A percentile compares a stretch with the other conserved stretches of the same genome.
Conservation (phyloP, 2,329 filamentous ascomycete species). For the Aspergillus sp. region DNA sequence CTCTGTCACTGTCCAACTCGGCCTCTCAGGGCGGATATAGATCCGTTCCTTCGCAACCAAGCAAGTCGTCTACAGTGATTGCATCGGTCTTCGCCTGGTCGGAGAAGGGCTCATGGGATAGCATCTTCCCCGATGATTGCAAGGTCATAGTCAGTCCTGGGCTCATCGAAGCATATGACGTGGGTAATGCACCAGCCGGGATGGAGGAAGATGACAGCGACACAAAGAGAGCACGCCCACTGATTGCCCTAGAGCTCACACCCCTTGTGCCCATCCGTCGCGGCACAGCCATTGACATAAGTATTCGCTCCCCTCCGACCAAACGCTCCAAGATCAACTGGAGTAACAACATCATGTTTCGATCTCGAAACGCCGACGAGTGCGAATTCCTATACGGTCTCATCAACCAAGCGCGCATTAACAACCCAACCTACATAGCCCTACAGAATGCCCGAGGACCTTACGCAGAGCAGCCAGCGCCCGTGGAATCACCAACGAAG, state of each 20-base stretch:
- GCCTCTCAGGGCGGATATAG: constrained; percentile 74
- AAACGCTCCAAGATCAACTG: constrained; percentile 68
- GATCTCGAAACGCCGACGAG: constrained; percentile 73
- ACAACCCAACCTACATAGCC: constrained; percentile 86
- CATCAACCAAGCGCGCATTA: constrained; percentile 85
- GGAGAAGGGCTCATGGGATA: constrained; percentile 64
- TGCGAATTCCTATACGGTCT: constrained; percentile 80
- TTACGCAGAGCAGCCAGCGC: constrained; percentile 58
- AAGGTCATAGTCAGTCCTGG: constrained; percentile 64
- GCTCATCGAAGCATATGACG: constrained; percentile 64
- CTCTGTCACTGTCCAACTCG: constrained; percentile 76
- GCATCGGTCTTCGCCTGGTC: constrained; percentile 66
- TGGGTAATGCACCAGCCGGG: constrained; percentile 44
- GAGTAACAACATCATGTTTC: constrained; percentile 86
- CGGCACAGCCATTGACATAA: constrained; percentile 90
- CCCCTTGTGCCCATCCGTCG: constrained; percentile 87
- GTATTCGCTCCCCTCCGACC: constrained; percentile 84
- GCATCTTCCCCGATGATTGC: constrained; percentile 63
- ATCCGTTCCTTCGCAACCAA: constrained; percentile 50
- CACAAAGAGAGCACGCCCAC: constrained; percentile 45
- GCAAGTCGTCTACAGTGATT: constrained; percentile 57
- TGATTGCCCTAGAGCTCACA: constrained; percentile 79
- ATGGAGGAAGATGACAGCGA: constrained; percentile 19
- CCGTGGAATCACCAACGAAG: constrained; percentile 50
- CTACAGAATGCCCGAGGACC: constrained; percentile 69